Percentiles rank a stretch among this genome's conserved stretches.
These are phyloP conservation scores for Exobasidium rhododendri DNA, from an alignment of 1,284 basidiomycete species.

Conservation along the genomic window DNA sequence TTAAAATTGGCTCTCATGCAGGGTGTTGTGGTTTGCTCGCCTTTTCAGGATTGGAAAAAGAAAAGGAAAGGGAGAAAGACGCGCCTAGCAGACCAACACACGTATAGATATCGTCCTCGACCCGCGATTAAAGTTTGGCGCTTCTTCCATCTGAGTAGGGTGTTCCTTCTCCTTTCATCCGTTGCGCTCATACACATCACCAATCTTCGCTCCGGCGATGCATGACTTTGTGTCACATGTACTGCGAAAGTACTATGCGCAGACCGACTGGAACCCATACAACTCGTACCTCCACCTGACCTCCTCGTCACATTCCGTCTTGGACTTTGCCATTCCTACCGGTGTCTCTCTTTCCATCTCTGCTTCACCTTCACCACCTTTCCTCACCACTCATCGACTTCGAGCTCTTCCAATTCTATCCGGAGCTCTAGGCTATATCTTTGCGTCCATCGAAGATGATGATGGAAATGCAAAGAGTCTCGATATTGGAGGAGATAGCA, in stretches of 20 bases:
- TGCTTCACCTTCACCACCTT: constrained; percentile 74
- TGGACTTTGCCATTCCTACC: constrained; percentile 76
- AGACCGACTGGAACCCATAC: constrained; percentile 93
- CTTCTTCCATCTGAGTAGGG: too few species aligned
- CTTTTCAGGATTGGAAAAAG: too few species aligned
- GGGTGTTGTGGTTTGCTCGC: too few species aligned
- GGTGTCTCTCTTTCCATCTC: constrained; percentile 78
- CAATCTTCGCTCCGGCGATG: constrained; percentile 24
- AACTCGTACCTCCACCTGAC: constrained; percentile 88
- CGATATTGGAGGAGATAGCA: constrained; percentile 23
- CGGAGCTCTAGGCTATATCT: constrained; percentile 90
- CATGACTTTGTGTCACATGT: constrained; percentile 65
- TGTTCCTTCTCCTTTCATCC: too few species aligned
- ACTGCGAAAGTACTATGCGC: constrained; percentile 79
- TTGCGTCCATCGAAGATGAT: constrained; percentile 60
- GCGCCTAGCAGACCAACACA: too few species aligned
- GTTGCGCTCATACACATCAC: too few species aligned
- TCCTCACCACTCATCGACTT: constrained; percentile 88
- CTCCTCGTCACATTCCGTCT: constrained; percentile 68
- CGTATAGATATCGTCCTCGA: too few species aligned
- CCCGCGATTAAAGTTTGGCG: too few species aligned
- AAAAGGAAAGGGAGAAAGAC: too few species aligned
- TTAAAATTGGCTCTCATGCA: too few species aligned
- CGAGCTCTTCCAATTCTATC: constrained; percentile 85
- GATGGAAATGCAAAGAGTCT: constrained; percentile 57